Conservation (phyloP, 2,329 filamentous ascomycete genomes). For the Fusarium fracticaudum region DNA sequence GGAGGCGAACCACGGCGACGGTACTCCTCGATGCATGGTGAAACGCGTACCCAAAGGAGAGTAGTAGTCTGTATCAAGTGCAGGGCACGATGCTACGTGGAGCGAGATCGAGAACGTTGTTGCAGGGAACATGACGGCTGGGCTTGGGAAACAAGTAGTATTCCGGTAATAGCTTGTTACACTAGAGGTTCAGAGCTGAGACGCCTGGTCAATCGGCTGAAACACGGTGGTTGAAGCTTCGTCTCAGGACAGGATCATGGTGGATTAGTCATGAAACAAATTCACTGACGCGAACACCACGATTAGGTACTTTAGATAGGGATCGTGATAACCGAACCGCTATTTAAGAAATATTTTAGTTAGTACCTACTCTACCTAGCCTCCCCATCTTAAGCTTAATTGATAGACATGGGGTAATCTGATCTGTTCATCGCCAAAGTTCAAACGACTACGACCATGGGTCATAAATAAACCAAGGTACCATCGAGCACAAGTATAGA, state of each 20-base stretch:
- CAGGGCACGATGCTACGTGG: constrained; percentile 19
- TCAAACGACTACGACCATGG: neutral
- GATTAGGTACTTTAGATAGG: neutral
- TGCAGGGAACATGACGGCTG: constrained; percentile 4
- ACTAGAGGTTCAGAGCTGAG: constrained; percentile 30
- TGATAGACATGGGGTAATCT: neutral
- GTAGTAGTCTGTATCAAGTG: constrained; percentile 20
- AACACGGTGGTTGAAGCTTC: constrained; percentile 34
- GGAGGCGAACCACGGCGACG: constrained; percentile 1
- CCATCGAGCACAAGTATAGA: neutral
- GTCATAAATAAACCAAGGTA: neutral
- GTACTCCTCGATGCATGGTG: constrained; percentile 19
- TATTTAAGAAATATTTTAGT: neutral
- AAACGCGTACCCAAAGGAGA: constrained; percentile 17
- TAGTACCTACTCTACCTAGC: neutral
- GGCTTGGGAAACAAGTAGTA: constrained; percentile 13
- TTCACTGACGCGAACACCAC: neutral
- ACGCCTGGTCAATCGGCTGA: constrained; percentile 35
- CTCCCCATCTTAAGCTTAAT: neutral
- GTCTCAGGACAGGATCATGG: constrained; percentile 21
- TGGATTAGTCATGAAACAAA: constrained; percentile 3
- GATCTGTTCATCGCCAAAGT: neutral
- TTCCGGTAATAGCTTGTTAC: constrained; percentile 18
- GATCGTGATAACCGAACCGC: neutral
- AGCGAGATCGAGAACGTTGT: constrained; percentile 21